Conservation (phyloP, 2,329 filamentous ascomycete species). For the Diaporthe caulivora region DNA sequence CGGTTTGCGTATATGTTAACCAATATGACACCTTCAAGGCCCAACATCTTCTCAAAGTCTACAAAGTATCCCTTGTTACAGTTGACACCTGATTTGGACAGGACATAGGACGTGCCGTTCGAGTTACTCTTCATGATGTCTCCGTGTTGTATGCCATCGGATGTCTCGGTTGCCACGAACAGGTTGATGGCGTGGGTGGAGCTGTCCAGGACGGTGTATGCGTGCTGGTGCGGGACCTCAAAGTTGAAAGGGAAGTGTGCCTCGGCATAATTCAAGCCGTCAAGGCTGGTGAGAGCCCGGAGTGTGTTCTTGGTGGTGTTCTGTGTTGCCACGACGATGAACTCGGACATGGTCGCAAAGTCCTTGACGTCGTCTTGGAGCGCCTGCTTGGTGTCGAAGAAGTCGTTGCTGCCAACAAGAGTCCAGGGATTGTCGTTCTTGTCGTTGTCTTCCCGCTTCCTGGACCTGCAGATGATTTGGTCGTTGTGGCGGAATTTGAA, state of each 20-base stretch:
- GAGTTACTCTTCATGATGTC: slow-evolving; percentile 98
- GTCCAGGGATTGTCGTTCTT: slow-evolving; percentile 73
- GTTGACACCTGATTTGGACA: slow-evolving; percentile 86
- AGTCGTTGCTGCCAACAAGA: slow-evolving; percentile 83
- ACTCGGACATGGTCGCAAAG: slow-evolving; percentile 96
- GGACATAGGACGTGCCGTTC: slow-evolving; percentile 94
- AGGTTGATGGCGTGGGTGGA: slow-evolving; percentile 95
- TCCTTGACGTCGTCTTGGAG: slow-evolving; percentile 80
- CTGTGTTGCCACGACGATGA: slow-evolving; percentile 88
- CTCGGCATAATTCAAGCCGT: slow-evolving; percentile 84
- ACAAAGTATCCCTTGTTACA: slow-evolving; percentile 82
- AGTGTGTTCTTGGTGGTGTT: slow-evolving; percentile 77
- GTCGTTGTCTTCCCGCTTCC: slow-evolving; percentile 74
- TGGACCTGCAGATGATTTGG: slow-evolving; percentile 73
- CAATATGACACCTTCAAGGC: slow-evolving; percentile 89
- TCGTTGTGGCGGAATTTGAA: slow-evolving; percentile 63
- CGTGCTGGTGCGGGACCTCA: slow-evolving; percentile 79
- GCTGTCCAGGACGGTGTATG: slow-evolving; percentile 94
- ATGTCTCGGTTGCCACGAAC: slow-evolving; percentile 84
- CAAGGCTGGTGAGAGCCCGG: slow-evolving; percentile 84
- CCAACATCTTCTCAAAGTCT: slow-evolving; percentile 96
- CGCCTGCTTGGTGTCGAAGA: slow-evolving; percentile 74
- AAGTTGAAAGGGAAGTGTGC: slow-evolving; percentile 91
- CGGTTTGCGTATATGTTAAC: slow-evolving; percentile 88
- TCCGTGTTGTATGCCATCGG: slow-evolving; percentile 77